These are phyloP conservation scores for Pachysandra terminalis DNA, from an alignment of 164 flowering plant genomes.

Conservation along the genomic window DNA sequence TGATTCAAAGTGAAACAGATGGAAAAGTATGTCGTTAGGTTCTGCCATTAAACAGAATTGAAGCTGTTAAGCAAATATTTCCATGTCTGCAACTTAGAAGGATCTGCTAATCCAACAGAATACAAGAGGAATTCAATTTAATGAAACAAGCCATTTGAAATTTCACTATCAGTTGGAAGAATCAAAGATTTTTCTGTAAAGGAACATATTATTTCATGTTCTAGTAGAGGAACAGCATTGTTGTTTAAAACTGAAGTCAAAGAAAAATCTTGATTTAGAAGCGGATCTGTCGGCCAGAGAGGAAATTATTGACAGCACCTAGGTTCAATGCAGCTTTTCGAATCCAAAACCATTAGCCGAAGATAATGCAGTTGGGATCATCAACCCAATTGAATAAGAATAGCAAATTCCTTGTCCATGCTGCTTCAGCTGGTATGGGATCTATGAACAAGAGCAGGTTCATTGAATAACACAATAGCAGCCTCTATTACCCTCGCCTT, in stretches of 20 bases:
- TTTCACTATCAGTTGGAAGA: conserved; percentile 7
- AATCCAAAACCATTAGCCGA: background rate
- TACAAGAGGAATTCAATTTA: background rate
- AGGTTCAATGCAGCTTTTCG: conserved; percentile 2
- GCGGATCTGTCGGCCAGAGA: background rate
- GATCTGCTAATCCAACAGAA: background rate
- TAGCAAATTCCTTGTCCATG: background rate
- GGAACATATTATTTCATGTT: background rate
- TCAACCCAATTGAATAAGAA: background rate
- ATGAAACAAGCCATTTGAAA: background rate
- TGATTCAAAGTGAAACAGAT: no score
- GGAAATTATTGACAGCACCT: background rate
- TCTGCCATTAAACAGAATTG: no score
- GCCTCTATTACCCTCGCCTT: conserved; percentile 29
- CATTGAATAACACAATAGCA: conserved; percentile 62
- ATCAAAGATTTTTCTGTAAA: background rate
- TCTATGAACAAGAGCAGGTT: conserved; percentile 17
- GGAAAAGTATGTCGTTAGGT: no score
- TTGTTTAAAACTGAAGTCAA: background rate
- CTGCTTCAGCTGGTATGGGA: conserved; percentile 6
- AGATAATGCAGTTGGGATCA: background rate
- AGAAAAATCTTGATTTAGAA: background rate
- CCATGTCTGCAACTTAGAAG: background rate
- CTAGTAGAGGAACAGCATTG: background rate
- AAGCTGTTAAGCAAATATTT: no score